These are phyloP conservation scores for Amanita fuliginea DNA, from an alignment of 768 basidiomycete species.

Conservation along the genomic window DNA sequence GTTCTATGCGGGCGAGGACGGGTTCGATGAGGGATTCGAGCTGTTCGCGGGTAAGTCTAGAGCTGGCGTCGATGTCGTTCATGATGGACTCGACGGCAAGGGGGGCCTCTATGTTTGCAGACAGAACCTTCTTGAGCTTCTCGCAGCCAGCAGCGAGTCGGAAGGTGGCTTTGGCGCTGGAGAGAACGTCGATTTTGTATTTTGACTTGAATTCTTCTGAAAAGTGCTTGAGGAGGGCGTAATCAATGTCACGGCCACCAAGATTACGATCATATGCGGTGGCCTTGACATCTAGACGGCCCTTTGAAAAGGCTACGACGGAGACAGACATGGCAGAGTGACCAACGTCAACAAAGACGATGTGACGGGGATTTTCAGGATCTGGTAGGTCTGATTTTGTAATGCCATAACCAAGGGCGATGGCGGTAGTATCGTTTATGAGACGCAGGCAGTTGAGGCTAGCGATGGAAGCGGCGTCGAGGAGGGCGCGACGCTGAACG, in stretches of 20 bases:
- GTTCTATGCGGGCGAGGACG: conserved; percentile 67
- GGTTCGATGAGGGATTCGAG: conserved; percentile 70
- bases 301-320: conserved; percentile 90
- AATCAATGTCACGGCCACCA: conserved; percentile 95
- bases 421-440: conserved; percentile 95
- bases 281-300: conserved; percentile 76
- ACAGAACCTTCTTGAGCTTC: conserved; percentile 92
- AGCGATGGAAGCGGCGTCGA: conserved; percentile 85
- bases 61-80: conserved; percentile 90
- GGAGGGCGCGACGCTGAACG: conserved; percentile 77
- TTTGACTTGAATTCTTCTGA: conserved; percentile 88
- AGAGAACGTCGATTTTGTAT: conserved; percentile 94
- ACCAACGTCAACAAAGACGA: conserved; percentile 93
- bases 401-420: conserved; percentile 96
- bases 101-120: conserved; percentile 83
- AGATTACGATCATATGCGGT: conserved; percentile 90
- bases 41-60: conserved; percentile 71
- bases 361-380: conserved; percentile 66
- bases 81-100: conserved; percentile 93
- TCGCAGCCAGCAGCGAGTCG: conserved; percentile 83
- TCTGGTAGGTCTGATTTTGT: conserved; percentile 95
- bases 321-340: conserved; percentile 85
- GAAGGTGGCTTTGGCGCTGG: conserved; percentile 88
- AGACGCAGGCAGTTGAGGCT: conserved; percentile 86
- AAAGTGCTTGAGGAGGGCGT: conserved; percentile 82